Conservation (phyloP, 2,329 filamentous ascomycete species). For the Fusarium sp. region DNA sequence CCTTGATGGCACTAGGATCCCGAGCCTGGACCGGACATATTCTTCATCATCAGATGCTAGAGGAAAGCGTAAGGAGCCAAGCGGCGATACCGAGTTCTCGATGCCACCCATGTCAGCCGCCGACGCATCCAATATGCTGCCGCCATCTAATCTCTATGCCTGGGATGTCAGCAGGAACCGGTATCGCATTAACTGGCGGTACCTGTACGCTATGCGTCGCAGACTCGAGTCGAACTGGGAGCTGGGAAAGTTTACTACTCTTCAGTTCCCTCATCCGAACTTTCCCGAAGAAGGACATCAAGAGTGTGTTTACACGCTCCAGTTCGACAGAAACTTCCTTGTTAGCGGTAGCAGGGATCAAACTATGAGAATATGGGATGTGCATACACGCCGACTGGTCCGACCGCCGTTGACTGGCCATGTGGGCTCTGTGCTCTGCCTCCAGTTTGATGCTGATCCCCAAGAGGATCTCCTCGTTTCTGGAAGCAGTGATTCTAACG, state of each 20-base stretch:
- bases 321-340: conserved; percentile 86
- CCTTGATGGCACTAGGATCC: conserved; percentile 46
- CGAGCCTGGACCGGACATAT: conserved; percentile 46
- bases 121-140: conserved; percentile 48
- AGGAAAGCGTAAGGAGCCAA: conserved; percentile 53
- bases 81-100: conserved; percentile 48
- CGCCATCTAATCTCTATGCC: conserved; percentile 62
- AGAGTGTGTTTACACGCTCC: conserved; percentile 95
- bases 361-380: conserved; percentile 89
- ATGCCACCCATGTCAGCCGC: conserved; percentile 46
- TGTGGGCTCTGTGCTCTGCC: conserved; percentile 86
- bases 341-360: conserved; percentile 94
- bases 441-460: conserved; percentile 92
- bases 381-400: conserved; percentile 83
- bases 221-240: conserved; percentile 93
- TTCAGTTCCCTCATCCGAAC: conserved; percentile 88
- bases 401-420: conserved; percentile 82
- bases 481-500: conserved; percentile 90
- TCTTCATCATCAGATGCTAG: conserved; percentile 46
- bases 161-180: conserved; percentile 62
- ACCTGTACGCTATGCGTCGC: conserved; percentile 89
- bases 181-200: conserved; percentile 88
- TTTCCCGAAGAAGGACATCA: conserved; percentile 85
- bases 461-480: conserved; percentile 94
- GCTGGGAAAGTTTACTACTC: conserved; percentile 82